Evolutionary conservation across 2,329 filamentous ascomycete genomes (phyloP).

Genomic region (Pestalotiopsis sp.): DNA sequence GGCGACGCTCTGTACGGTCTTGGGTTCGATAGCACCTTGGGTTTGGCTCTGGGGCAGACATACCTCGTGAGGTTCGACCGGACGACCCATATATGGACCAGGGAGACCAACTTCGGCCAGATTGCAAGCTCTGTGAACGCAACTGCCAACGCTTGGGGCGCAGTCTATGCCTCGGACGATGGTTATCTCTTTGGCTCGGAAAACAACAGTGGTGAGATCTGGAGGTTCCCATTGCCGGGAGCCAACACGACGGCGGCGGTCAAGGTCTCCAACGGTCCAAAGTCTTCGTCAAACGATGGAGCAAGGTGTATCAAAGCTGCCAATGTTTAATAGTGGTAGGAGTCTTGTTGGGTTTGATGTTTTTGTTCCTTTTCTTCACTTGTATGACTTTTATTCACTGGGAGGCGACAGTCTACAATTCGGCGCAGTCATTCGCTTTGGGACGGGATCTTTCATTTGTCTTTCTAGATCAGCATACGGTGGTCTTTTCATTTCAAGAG

Average conservation of each 20-base stretch:
- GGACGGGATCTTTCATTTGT: too few relatives aligned
- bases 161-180: neutral
- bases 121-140: neutral
- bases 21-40: neutral
- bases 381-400: neutral
- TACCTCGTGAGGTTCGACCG: neutral
- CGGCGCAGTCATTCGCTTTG: too few relatives aligned
- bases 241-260: neutral
- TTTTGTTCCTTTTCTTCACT: neutral
- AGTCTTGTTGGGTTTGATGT: neutral
- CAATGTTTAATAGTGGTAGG: neutral
- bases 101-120: neutral
- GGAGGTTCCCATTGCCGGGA: neutral
- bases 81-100: neutral
- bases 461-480: too few relatives aligned
- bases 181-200: neutral
- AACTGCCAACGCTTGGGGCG: neutral
- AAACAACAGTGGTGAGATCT: constrained; percentile 5
- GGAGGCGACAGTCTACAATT: too few relatives aligned
- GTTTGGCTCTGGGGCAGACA: neutral
- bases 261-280: neutral
- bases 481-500: neutral
- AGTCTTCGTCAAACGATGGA: neutral
- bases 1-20: neutral
- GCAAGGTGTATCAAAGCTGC: neutral